Evolutionary conservation across 176 grass and related monocot genomes (phyloP).

Genomic region (Elymus sibiricus): DNA sequence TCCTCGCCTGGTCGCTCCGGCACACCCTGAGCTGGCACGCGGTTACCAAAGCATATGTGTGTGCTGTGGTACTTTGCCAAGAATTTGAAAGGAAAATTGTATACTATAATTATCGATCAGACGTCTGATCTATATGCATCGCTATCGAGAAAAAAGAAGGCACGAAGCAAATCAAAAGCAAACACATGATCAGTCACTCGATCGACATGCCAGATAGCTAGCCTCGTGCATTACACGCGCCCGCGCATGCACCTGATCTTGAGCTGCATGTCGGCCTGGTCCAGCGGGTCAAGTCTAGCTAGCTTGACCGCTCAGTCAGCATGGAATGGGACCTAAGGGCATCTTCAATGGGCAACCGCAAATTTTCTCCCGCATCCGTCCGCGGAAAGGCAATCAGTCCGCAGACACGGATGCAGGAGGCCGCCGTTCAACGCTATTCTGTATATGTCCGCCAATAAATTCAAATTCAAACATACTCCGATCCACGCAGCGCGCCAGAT

Average conservation of each 20-base stretch:
- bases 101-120: not conserved
- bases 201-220: not conserved
- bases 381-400: no score
- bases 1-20: conserved; percentile 13
- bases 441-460: no score
- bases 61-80: not conserved
- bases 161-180: not conserved
- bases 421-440: no score
- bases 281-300: not conserved
- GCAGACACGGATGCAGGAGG: no score
- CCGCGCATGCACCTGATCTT: not conserved
- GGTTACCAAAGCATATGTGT: not conserved
- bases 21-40: conserved; percentile 24
- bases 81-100: not conserved
- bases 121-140: conserved; percentile 15
- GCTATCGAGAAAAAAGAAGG: conserved; percentile 6
- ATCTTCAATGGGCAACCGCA: no score
- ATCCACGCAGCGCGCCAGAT: no score
- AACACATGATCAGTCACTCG: not conserved
- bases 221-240: not conserved
- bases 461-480: no score
- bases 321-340: no score
- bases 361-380: no score
- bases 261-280: not conserved
- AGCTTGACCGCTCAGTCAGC: not conserved